Base-by-base conservation (phyloP, 768 basidiomycete genomes). In the Scleroderma bovista region DNA sequence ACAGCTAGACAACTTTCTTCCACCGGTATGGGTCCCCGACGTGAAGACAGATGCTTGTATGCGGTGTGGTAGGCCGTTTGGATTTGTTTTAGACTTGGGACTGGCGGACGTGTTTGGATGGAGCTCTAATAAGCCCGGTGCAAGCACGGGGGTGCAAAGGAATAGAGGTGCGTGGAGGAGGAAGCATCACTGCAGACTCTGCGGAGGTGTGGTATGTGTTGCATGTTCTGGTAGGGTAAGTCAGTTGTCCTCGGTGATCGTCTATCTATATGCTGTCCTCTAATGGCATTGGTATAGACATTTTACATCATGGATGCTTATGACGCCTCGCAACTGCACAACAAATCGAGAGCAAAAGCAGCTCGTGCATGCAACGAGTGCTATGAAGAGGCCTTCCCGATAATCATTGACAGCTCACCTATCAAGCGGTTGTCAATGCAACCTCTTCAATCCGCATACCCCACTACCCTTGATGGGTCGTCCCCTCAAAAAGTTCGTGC, bases 1-100 rank as follows among this genome's bases (percentile, higher is more conserved):
- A 26, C 52, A 55, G 17, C 26, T 67, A 37, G 62, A 64, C 20
- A 62, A 88, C 65, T 95, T 92, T 72, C 81, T 92, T 1, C 93
- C 93, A 5, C 87, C 93, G 0, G 79, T 95, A 22, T 96, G 93
- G 93, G 84, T 94, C 26, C 91, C 93, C 0, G 91, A 96, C 60
- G 78, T 81, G 51, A 88, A 79, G 64, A 84, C 88, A n/a, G 78
- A 79, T 47, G 73, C 76, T 19, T 96, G 93, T 62, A 93, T 92
- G 91, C 75, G 87, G 10, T 96, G 93, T 60, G 81, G 81, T 6
- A 70, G 78, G 37, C 62, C 76, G 40, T 94, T 93, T 66, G 84
- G 86, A 7, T 87, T 66, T 37, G 66, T 51, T 31, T 51, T 65
- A 19, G 63, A 65, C 43, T 20, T 65, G 36, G 57, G 44, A 37